Evolutionary conservation across 2,329 filamentous ascomycete species (phyloP).

Genomic region (Sclerotinia borealis): DNA sequence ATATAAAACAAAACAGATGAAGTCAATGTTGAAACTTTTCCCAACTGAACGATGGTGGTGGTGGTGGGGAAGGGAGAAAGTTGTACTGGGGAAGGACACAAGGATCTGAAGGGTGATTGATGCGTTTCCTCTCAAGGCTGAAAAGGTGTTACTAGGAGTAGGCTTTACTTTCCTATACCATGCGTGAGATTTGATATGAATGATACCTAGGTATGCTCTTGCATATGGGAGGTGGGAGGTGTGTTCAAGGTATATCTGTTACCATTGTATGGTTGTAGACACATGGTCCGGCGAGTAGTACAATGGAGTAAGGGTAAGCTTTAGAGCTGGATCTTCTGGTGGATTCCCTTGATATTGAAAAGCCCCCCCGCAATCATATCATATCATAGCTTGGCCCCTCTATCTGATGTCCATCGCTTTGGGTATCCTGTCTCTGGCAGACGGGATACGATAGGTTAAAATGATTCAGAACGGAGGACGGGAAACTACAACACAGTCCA

Average conservation of each 20-base stretch:
- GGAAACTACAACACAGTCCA: neutral
- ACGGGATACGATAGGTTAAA: neutral
- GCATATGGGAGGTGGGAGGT: neutral
- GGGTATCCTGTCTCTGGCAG: neutral
- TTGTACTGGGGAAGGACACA: neutral
- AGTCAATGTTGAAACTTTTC: neutral
- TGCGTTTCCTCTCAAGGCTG: neutral
- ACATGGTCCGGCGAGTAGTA: neutral
- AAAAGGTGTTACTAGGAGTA: neutral
- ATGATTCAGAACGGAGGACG: neutral
- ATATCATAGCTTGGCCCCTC: neutral
- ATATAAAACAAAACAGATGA: neutral
- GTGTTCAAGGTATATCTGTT: neutral
- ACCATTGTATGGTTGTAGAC: neutral
- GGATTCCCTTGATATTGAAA: neutral
- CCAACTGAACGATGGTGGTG: neutral
- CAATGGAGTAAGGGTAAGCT: neutral
- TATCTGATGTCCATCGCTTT: neutral
- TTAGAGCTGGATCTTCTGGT: neutral
- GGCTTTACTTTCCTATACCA: neutral
- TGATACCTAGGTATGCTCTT: constrained; percentile 8
- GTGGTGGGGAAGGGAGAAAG: neutral
- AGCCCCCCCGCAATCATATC: neutral
- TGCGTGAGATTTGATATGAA: constrained; percentile 1
- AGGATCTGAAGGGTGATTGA: neutral